phyloP scores from a whole-genome alignment of 768 basidiomycete genomes.

The Pleurotus citrinopileatus region DNA sequence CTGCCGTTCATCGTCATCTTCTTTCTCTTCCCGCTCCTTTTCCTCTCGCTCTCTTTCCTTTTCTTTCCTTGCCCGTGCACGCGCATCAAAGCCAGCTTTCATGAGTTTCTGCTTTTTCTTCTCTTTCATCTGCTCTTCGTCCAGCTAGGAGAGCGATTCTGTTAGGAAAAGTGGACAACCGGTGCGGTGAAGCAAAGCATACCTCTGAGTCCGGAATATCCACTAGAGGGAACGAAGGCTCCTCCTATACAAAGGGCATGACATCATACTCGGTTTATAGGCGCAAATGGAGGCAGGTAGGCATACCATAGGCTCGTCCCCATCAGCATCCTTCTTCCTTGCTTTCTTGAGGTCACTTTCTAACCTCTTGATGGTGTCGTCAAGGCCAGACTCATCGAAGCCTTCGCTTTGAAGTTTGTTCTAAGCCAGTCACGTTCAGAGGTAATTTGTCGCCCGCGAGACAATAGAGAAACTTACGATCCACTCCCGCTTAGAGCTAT shows the following conservation, averaged over 20 bases:
- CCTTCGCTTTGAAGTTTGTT: constrained; percentile 63
- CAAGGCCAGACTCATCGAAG: constrained; percentile 74
- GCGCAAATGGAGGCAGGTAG: neutral
- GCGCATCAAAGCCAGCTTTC: constrained; percentile 93
- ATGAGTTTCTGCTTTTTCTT: constrained; percentile 90
- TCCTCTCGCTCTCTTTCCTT: constrained; percentile 85
- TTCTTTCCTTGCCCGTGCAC: constrained; percentile 78
- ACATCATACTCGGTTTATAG: neutral
- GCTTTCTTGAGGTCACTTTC: constrained; percentile 74
- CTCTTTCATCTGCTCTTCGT: constrained; percentile 90
- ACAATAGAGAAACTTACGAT: constrained; percentile 36
- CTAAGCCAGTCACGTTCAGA: constrained; percentile 27
- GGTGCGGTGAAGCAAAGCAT: constrained; percentile 17
- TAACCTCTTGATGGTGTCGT: constrained; percentile 83
- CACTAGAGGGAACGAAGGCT: constrained; percentile 86
- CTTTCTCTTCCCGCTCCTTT: constrained; percentile 64
- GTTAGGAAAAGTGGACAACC: neutral
- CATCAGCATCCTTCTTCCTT: constrained; percentile 79
- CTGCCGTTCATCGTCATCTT: constrained; percentile 75
- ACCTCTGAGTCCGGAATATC: constrained; percentile 90
- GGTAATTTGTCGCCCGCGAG: constrained; percentile 2
- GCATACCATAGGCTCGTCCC: constrained; percentile 57
- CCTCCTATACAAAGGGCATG: constrained; percentile 48
- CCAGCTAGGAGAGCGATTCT: constrained; percentile 44
- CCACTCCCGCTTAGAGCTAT: constrained; percentile 75